These are phyloP conservation scores for Penicillium silybi DNA, from an alignment of 495 filamentous ascomycete genomes.

Conservation along the genomic window DNA sequence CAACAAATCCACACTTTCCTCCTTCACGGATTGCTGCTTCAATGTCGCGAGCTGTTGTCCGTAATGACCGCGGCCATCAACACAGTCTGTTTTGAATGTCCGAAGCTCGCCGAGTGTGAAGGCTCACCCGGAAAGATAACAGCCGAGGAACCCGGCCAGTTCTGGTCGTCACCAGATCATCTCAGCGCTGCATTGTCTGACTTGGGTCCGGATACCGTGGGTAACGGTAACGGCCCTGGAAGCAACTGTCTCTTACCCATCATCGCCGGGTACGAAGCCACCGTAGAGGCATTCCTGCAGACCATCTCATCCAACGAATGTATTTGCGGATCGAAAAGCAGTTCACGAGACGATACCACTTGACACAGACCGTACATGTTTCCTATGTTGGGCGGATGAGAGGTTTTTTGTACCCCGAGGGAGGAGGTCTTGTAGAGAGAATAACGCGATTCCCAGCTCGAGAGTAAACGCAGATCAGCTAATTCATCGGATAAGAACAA, in stretches of 20 bases:
- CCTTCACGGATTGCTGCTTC: conserved; percentile 26
- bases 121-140: background rate
- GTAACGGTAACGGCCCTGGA: background rate
- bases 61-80: conserved; percentile 23
- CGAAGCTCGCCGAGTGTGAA: conserved; percentile 13
- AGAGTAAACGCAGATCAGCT: conserved; percentile 18
- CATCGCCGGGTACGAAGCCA: conserved; percentile 33
- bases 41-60: conserved; percentile 29
- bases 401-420: conserved; percentile 3
- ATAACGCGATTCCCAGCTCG: conserved; percentile 10
- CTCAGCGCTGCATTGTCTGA: conserved; percentile 1
- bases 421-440: background rate
- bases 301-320: conserved; percentile 28
- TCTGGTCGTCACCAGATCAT: conserved; percentile 9
- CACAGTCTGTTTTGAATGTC: conserved; percentile 1
- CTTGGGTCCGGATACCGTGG: conserved; percentile 6
- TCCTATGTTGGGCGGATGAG: background rate
- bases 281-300: conserved; percentile 31
- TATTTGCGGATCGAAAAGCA: conserved; percentile 24
- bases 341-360: conserved; percentile 2
- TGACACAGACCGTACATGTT: conserved; percentile 1
- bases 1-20: conserved; percentile 32
- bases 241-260: conserved; percentile 31
- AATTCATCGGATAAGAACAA: conserved; percentile 1
- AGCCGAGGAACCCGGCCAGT: conserved; percentile 3